Percentiles rank a stretch among this genome's conserved stretches.
Evolutionary conservation across 345 rosid species (phyloP).

Genomic region (Bruguiera sexangula): DNA sequence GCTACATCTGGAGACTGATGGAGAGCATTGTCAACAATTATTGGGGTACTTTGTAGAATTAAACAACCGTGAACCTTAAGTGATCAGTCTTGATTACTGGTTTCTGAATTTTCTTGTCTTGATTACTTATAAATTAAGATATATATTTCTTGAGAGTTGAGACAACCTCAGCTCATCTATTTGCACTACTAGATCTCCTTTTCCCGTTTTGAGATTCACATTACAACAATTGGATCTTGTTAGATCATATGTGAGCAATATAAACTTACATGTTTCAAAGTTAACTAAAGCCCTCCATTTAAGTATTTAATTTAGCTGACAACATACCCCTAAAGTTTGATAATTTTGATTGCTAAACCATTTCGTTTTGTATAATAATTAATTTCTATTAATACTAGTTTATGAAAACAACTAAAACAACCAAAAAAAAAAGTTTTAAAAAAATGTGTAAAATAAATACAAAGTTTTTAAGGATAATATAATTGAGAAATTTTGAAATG

Average conservation of each 20-base stretch:
- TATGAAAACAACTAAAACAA: no score
- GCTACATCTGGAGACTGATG: background rate
- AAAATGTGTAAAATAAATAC: no score
- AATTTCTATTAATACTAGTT: no score
- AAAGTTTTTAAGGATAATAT: no score
- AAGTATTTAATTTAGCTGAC: no score
- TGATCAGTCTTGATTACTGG: no score
- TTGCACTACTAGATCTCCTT: background rate
- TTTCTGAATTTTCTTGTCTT: background rate
- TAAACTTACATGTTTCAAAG: background rate
- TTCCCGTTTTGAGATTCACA: background rate
- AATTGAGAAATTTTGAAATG: no score
- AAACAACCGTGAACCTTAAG: conserved; percentile 7
- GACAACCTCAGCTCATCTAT: background rate
- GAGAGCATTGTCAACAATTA: conserved; percentile 9
- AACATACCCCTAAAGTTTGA: no score
- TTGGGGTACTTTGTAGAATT: background rate
- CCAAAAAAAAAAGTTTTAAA: no score
- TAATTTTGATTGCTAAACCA: no score
- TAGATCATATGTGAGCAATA: background rate
- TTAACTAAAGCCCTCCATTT: background rate
- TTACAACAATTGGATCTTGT: background rate
- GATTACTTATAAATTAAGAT: background rate
- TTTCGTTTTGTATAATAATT: no score
- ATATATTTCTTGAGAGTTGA: background rate